Evolutionary conservation across 768 basidiomycete genomes (phyloP).

Genomic region (Piloderma croceum): DNA sequence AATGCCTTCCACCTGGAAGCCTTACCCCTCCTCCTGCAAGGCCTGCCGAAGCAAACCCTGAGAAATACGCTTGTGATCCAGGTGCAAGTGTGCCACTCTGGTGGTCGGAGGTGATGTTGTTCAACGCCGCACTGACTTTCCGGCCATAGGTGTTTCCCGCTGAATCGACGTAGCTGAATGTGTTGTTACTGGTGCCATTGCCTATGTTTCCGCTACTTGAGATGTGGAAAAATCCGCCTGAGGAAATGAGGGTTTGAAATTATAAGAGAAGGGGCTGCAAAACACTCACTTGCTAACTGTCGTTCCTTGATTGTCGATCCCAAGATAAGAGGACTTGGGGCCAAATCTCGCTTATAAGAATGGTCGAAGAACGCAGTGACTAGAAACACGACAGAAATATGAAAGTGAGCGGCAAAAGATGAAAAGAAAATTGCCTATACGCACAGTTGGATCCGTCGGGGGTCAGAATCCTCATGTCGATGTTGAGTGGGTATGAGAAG

Average conservation of each 20-base stretch:
- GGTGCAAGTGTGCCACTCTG: constrained; percentile 46
- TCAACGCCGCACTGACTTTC: constrained; percentile 53
- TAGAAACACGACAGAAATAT: constrained; percentile 18
- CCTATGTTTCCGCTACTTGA: constrained; percentile 46
- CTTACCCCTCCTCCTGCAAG: constrained; percentile 23
- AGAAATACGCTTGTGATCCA: background rate
- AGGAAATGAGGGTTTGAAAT: background rate
- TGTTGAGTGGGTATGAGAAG: constrained; percentile 49
- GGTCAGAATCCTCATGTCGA: constrained; percentile 33
- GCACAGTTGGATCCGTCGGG: constrained; percentile 29
- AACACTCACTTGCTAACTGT: constrained; percentile 50
- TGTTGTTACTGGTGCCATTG: constrained; percentile 68
- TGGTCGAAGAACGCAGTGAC: constrained; percentile 58
- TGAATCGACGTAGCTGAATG: constrained; percentile 54
- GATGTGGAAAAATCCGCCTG: constrained; percentile 48
- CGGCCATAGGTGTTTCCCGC: constrained; percentile 59
- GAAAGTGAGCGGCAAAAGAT: background rate
- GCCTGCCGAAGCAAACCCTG: constrained; percentile 3
- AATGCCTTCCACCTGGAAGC: constrained; percentile 29
- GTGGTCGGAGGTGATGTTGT: constrained; percentile 55
- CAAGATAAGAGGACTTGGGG: constrained; percentile 54
- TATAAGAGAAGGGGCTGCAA: constrained; percentile 1
- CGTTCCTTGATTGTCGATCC: constrained; percentile 53
- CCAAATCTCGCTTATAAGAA: constrained; percentile 54
- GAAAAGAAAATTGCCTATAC: background rate